These are phyloP conservation scores for Xerocomus minutiporus DNA, from an alignment of 1,284 basidiomycete species.

Conservation along the genomic window DNA sequence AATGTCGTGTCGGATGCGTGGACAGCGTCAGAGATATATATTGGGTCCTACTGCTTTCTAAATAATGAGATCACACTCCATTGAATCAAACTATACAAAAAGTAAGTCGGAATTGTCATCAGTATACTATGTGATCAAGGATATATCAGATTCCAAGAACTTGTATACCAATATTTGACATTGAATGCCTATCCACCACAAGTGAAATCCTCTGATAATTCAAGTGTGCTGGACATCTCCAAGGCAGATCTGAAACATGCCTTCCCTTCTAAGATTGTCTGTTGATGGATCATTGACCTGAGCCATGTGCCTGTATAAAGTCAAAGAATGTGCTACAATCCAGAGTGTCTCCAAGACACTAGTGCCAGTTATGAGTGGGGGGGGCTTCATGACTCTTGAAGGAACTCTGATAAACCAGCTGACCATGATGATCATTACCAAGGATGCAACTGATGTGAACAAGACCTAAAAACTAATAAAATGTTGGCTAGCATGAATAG, in stretches of 20 bases:
- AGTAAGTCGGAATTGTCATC: too few relatives aligned
- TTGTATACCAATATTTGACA: too few relatives aligned
- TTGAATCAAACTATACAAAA: too few relatives aligned
- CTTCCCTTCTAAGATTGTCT: slow-evolving; percentile 2
- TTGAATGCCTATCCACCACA: too few relatives aligned
- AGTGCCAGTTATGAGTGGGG: neutral
- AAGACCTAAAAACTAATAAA: neutral
- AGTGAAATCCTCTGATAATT: neutral
- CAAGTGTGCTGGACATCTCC: neutral
- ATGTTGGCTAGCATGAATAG: too few relatives aligned
- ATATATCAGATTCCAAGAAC: too few relatives aligned
- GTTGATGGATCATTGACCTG: neutral
- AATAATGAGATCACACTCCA: too few relatives aligned
- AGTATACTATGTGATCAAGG: too few relatives aligned
- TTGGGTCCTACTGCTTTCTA: too few relatives aligned
- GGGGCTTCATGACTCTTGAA: neutral
- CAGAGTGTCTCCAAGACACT: slow-evolving; percentile 14
- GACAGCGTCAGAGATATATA: too few relatives aligned
- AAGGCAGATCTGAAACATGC: slow-evolving; percentile 13
- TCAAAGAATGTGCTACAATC: slow-evolving; percentile 5
- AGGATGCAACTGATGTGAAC: slow-evolving; percentile 9
- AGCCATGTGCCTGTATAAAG: slow-evolving; percentile 1
- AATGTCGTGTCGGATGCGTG: neutral
- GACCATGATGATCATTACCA: neutral
- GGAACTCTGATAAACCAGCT: neutral